phyloP scores from a whole-genome alignment of 139 green algal species.

The Chara braunii region DNA sequence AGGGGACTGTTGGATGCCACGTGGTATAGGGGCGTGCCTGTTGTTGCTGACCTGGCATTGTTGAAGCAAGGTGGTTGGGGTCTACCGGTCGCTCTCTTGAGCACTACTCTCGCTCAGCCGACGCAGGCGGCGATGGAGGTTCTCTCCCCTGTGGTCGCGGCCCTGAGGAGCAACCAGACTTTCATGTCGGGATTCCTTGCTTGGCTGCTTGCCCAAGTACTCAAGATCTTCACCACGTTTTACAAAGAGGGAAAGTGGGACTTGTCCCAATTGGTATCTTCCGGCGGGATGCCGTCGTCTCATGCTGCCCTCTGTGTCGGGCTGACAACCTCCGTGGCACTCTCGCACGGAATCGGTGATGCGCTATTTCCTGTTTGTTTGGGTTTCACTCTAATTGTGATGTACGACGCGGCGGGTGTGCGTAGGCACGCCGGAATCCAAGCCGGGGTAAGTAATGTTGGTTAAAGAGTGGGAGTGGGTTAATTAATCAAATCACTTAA shows the following conservation, averaged over 20 bases:
- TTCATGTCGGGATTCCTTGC: conserved; percentile 38
- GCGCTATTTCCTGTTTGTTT: conserved; percentile 77
- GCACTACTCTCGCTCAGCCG: too few species aligned
- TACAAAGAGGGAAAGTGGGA: conserved; percentile 75
- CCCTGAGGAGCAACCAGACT: conserved; percentile 14
- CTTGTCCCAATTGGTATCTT: conserved; percentile 65
- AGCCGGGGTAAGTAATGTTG: conserved; percentile 60
- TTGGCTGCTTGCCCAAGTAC: conserved; percentile 26
- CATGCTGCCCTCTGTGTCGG: conserved; percentile 82
- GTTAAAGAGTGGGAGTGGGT: too few species aligned
- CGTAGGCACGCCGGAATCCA: conserved; percentile 85
- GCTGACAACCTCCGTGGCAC: conserved; percentile 78
- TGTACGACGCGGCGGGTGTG: conserved; percentile 98
- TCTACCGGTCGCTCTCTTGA: too few species aligned
- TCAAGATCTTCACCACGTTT: conserved; percentile 35
- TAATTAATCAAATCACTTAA: too few species aligned
- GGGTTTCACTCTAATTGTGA: conserved; percentile 89
- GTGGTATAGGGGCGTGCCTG: too few species aligned
- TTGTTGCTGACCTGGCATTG: too few species aligned
- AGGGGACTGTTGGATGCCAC: too few species aligned
- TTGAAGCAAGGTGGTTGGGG: too few species aligned
- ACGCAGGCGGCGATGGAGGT: too few species aligned
- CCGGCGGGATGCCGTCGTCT: conserved; percentile 96
- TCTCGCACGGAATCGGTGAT: conserved; percentile 71
- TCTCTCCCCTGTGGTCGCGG: too few species aligned